Conservation (phyloP, 75 land plant genomes). For the Cunninghamia lanceolata region DNA sequence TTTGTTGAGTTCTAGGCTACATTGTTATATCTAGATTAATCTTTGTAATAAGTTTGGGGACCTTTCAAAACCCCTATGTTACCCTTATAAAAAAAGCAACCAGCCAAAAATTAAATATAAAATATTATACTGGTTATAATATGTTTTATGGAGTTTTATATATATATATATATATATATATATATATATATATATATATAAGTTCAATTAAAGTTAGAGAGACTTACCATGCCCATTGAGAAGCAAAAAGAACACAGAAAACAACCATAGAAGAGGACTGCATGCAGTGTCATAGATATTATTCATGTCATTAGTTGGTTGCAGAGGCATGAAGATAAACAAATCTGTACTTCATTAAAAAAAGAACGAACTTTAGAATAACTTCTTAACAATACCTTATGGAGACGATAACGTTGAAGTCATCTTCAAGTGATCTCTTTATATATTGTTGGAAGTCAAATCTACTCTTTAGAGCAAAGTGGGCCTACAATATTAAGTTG, state of each 20-base stretch:
- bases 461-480: slow-evolving; percentile 18
- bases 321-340: neutral
- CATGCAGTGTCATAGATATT: slow-evolving; percentile 18
- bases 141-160: too few species aligned
- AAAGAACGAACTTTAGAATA: neutral
- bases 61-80: too few species aligned
- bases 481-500: slow-evolving; percentile 22
- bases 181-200: too few species aligned
- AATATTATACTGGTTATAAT: too few species aligned
- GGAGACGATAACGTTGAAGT: slow-evolving; percentile 62
- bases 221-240: slow-evolving; percentile 51
- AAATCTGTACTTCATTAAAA: neutral
- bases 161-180: too few species aligned
- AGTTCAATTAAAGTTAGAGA: neutral
- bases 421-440: slow-evolving; percentile 60
- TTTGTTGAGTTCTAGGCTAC: too few species aligned
- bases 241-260: slow-evolving; percentile 50
- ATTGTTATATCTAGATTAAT: too few species aligned
- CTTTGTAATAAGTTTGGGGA: too few species aligned
- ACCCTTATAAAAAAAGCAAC: too few species aligned
- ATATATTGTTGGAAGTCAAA: slow-evolving; percentile 64
- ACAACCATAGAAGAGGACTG: slow-evolving; percentile 58
- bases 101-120: too few species aligned
- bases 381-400: slow-evolving; percentile 43
- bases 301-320: neutral